These are phyloP conservation scores for Cryptosporidium ubiquitum DNA, from an alignment of 169 alveolate species.

Conservation along the genomic window DNA sequence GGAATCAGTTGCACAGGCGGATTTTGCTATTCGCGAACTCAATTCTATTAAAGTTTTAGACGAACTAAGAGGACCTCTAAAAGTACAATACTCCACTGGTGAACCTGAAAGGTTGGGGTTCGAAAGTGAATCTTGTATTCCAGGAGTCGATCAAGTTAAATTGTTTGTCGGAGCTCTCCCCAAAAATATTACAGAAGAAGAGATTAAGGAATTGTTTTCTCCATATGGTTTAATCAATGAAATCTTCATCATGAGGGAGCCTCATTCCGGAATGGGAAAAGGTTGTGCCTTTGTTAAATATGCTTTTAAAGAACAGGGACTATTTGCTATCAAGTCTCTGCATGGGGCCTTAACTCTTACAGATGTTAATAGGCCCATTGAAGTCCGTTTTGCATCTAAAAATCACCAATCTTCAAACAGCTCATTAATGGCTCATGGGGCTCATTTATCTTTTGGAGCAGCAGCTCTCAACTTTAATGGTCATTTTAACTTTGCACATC, in stretches of 20 bases:
- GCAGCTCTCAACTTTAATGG: slow-evolving; percentile 3
- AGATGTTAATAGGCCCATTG: slow-evolving; percentile 88
- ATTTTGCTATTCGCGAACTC: slow-evolving; percentile 88
- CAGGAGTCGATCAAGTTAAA: slow-evolving; percentile 89
- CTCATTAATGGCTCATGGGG: slow-evolving; percentile 17
- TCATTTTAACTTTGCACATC: background rate
- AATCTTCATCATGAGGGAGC: slow-evolving; percentile 87
- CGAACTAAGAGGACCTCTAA: slow-evolving; percentile 86
- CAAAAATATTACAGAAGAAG: slow-evolving; percentile 84
- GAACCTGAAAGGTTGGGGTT: slow-evolving; percentile 88
- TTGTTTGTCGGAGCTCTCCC: slow-evolving; percentile 91
- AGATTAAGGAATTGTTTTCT: slow-evolving; percentile 83
- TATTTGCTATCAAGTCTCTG: slow-evolving; percentile 84
- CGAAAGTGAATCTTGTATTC: slow-evolving; percentile 82
- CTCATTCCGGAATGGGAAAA: slow-evolving; percentile 83
- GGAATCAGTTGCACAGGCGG: slow-evolving; percentile 92
- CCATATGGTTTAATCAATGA: slow-evolving; percentile 88
- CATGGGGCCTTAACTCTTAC: slow-evolving; percentile 85
- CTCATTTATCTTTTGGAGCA: background rate
- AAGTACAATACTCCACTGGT: slow-evolving; percentile 89
- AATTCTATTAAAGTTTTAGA: slow-evolving; percentile 84
- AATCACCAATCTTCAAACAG: background rate
- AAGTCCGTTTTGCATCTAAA: slow-evolving; percentile 87
- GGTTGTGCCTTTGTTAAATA: slow-evolving; percentile 92
- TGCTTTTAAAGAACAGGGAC: slow-evolving; percentile 89